Percentiles rank a stretch among this genome's conserved stretches.
Conservation (phyloP, 148 eudicot species). For the Dianthus caryophyllus region DNA sequence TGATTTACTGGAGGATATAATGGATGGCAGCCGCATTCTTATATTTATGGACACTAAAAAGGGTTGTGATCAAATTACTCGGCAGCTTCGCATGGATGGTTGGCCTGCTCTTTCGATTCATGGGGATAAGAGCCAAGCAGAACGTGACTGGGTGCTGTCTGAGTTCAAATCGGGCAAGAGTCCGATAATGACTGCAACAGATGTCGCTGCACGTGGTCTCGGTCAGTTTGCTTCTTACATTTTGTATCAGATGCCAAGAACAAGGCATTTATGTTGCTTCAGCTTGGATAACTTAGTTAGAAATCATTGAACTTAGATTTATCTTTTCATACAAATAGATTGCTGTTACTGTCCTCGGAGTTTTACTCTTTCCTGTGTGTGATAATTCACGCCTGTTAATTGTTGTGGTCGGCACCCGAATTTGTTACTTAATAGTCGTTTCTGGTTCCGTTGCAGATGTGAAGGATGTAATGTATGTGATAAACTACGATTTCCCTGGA, state of each 20-base stretch:
- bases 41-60: constrained; percentile 97
- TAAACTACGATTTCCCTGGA: constrained; percentile 96
- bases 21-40: constrained; percentile 96
- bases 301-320: background rate
- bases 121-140: constrained; percentile 98
- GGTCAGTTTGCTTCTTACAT: constrained; percentile 38
- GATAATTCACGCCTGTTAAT: background rate
- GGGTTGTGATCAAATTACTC: constrained; percentile 90
- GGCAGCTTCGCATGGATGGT: constrained; percentile 96
- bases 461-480: constrained; percentile 90
- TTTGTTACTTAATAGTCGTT: background rate
- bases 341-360: background rate
- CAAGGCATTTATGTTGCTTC: background rate
- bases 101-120: constrained; percentile 99
- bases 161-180: constrained; percentile 96
- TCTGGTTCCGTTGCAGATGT: constrained; percentile 53
- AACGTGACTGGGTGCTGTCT: constrained; percentile 98
- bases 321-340: background rate
- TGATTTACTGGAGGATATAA: constrained; percentile 90
- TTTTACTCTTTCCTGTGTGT: no score
- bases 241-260: background rate
- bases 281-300: no score
- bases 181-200: constrained; percentile 98
- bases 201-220: constrained; percentile 98
- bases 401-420: background rate